phyloP scores from a whole-genome alignment of 805 yeast genomes.

The Nakazawaea ishiwadae region DNA sequence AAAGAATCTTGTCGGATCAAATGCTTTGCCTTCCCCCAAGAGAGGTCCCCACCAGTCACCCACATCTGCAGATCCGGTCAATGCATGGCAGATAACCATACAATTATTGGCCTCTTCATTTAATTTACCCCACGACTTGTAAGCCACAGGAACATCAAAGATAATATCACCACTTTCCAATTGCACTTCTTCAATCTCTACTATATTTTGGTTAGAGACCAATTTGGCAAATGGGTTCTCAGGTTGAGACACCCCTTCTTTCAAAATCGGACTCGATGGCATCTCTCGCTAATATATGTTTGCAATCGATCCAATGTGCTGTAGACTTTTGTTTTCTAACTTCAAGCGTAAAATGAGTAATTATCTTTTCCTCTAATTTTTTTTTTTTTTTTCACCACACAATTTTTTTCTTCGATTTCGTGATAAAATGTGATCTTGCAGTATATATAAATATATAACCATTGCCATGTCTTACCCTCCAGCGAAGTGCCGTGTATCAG shows the following conservation, averaged over 20 bases:
- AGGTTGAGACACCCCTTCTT: constrained; percentile 39
- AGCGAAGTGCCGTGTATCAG: constrained; percentile 19
- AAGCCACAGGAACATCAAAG: constrained; percentile 81
- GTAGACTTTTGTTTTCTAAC: neutral
- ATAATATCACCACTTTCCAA: constrained; percentile 82
- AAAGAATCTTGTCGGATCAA: constrained; percentile 85
- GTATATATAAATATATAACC: neutral
- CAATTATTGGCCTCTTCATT: constrained; percentile 69
- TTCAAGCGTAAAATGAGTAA: constrained; percentile 14
- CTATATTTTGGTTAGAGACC: constrained; percentile 74
- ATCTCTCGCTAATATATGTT: neutral
- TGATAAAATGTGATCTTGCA: constrained; percentile 1
- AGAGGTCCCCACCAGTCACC: constrained; percentile 99
- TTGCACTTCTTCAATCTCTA: constrained; percentile 65
- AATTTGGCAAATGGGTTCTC: constrained; percentile 66
- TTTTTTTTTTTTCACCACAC: neutral
- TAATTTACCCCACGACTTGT: constrained; percentile 91
- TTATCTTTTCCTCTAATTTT: too few species aligned
- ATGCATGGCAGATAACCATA: constrained; percentile 90
- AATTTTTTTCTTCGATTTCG: neutral
- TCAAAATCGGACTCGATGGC: constrained; percentile 18
- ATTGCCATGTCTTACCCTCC: constrained; percentile 1
- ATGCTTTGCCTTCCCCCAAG: constrained; percentile 78
- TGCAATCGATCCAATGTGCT: neutral
- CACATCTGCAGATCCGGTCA: constrained; percentile 94